Percentiles rank a stretch among this genome's conserved stretches.
phyloP scores from a whole-genome alignment of 2,329 filamentous ascomycete species.

The Aspergillus japonicus region DNA sequence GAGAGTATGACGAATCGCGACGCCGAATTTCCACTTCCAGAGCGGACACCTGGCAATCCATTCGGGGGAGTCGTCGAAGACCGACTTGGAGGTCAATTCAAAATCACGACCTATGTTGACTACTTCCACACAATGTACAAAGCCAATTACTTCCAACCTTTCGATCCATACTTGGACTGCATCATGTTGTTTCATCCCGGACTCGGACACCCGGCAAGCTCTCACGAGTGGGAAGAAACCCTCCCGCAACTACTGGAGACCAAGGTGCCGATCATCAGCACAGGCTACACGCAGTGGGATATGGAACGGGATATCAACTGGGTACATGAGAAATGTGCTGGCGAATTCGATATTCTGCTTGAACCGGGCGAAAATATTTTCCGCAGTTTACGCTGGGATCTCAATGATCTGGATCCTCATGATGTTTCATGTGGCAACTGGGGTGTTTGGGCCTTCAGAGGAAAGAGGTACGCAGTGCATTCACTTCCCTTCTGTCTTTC shows the following conservation, averaged over 20 bases:
- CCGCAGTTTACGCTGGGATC: constrained; percentile 90
- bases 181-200: constrained; percentile 97
- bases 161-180: constrained; percentile 97
- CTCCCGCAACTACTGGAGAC: constrained; percentile 88
- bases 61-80: constrained; percentile 95
- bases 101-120: constrained; percentile 96
- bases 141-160: constrained; percentile 85
- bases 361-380: constrained; percentile 93
- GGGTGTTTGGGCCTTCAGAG: constrained; percentile 95
- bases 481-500: not conserved
- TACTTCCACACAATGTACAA: constrained; percentile 97
- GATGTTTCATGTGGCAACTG: constrained; percentile 95
- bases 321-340: constrained; percentile 79
- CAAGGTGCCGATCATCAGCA: constrained; percentile 90
- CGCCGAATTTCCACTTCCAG: constrained; percentile 84
- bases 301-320: constrained; percentile 90
- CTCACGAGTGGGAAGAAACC: constrained; percentile 91
- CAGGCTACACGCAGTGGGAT: constrained; percentile 93
- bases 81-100: constrained; percentile 81
- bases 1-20: constrained; percentile 96
- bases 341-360: constrained; percentile 88
- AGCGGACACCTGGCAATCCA: constrained; percentile 80
- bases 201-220: constrained; percentile 87
- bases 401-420: constrained; percentile 92
- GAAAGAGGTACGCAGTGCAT: constrained; percentile 73